Conservation (phyloP, 108 stramenopile genomes). For the Discostella pseudostelligera region DNA sequence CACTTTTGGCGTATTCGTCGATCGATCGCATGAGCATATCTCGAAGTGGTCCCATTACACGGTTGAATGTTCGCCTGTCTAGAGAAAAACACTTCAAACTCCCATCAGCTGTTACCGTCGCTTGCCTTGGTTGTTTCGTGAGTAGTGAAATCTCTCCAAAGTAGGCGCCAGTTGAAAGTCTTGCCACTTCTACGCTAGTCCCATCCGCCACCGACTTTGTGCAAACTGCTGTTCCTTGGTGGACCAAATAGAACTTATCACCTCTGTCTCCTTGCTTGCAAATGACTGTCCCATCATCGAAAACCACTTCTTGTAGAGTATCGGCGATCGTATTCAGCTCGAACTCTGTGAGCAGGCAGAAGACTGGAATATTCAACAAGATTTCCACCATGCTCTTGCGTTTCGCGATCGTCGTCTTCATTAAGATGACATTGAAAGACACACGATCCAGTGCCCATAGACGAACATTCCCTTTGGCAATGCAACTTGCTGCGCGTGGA, state of each 20-base stretch:
- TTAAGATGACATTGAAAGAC: constrained; percentile 46
- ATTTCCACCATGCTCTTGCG: constrained; percentile 16
- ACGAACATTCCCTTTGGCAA: constrained; percentile 47
- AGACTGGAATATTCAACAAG: constrained; percentile 20
- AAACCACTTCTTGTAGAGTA: constrained; percentile 45
- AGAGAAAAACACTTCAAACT: constrained; percentile 55
- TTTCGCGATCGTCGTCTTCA: constrained; percentile 26
- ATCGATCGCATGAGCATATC: constrained; percentile 74
- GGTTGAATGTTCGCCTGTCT: constrained; percentile 70
- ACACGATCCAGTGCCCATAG: constrained; percentile 45
- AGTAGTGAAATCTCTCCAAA: constrained; percentile 78
- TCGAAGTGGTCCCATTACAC: constrained; percentile 64
- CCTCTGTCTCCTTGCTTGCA: constrained; percentile 57
- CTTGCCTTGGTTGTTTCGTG: constrained; percentile 61
- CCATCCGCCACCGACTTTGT: constrained; percentile 30
- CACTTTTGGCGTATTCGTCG: constrained; percentile 44
- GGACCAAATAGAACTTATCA: constrained; percentile 59
- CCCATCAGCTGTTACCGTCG: constrained; percentile 65
- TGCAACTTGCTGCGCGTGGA: constrained; percentile 86
- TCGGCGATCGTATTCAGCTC: constrained; percentile 45
- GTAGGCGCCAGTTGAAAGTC: constrained; percentile 49
- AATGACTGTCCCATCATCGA: constrained; percentile 43
- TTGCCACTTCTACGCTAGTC: constrained; percentile 38
- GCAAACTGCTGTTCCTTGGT: constrained; percentile 55
- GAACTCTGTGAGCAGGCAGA: constrained; percentile 29